Evolutionary conservation across 495 filamentous ascomycete genomes (phyloP).

Genomic region (Emericellopsis terricola): DNA sequence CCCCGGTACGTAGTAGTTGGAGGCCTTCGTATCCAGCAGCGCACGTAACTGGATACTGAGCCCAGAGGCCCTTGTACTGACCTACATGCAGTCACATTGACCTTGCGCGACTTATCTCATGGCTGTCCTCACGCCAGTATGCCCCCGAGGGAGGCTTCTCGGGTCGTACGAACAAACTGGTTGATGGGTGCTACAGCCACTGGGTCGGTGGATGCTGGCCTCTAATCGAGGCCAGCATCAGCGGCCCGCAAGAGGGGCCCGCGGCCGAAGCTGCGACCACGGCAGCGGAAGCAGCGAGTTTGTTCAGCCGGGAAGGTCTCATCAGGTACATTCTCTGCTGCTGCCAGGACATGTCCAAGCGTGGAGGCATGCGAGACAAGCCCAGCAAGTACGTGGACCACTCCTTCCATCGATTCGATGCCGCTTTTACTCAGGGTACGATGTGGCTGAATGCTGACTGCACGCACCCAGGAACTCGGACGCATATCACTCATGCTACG

Average conservation of each 20-base stretch:
- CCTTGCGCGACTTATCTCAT: constrained; percentile 56
- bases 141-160: constrained; percentile 81
- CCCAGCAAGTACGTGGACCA: constrained; percentile 64
- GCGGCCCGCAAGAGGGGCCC: constrained; percentile 17
- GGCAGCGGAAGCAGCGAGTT: constrained; percentile 7
- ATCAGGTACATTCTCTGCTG: constrained; percentile 76
- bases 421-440: too few species aligned
- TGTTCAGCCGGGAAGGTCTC: constrained; percentile 75
- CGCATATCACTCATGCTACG: constrained; percentile 84
- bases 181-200: constrained; percentile 94
- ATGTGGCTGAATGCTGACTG: too few species aligned
- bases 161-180: constrained; percentile 92
- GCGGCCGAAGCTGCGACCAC: constrained; percentile 5
- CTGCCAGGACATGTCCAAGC: constrained; percentile 49
- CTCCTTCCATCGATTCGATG: background rate
- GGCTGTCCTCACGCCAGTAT: constrained; percentile 80
- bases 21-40: constrained; percentile 3
- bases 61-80: background rate
- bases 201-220: constrained; percentile 95
- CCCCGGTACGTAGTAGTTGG: constrained; percentile 28
- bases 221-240: constrained; percentile 63
- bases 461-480: constrained; percentile 57
- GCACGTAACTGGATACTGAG: background rate
- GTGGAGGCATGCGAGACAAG: constrained; percentile 84
- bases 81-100: constrained; percentile 46